Evolutionary conservation across 768 basidiomycete genomes (phyloP).

Genomic region (Auricularia sp.): DNA sequence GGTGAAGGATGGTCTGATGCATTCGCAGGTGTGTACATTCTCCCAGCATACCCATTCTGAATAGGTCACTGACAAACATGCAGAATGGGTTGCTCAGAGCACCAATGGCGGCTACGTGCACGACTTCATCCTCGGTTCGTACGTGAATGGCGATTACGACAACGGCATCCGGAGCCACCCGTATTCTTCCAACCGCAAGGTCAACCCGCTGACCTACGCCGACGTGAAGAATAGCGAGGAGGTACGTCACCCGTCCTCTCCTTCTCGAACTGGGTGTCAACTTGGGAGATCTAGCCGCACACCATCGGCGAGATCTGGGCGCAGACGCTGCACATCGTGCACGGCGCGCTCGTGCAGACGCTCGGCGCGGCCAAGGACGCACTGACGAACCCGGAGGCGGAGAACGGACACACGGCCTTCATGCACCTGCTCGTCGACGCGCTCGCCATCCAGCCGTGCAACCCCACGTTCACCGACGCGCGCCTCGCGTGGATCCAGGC

Average conservation of each 20-base stretch:
- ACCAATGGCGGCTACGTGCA: slow-evolving; percentile 9
- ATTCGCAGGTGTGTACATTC: slow-evolving; percentile 11
- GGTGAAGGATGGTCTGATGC: slow-evolving; percentile 34
- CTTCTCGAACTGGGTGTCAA: too few relatives aligned
- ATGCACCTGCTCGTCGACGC: slow-evolving; percentile 3
- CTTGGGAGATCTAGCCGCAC: too few relatives aligned
- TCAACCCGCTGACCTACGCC: slow-evolving; percentile 20
- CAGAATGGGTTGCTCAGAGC: slow-evolving; percentile 13
- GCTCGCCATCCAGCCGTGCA: slow-evolving; percentile 11
- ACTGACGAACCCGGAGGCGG: slow-evolving; percentile 2
- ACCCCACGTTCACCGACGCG: not conserved
- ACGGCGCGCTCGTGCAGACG: slow-evolving; percentile 7
- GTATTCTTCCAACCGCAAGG: not conserved
- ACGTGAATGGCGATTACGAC: slow-evolving; percentile 32
- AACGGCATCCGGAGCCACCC: slow-evolving; percentile 24
- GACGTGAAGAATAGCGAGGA: not conserved
- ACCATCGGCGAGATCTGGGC: slow-evolving; percentile 10
- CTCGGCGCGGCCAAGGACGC: slow-evolving; percentile 3
- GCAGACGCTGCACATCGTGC: slow-evolving; percentile 6
- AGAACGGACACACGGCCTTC: slow-evolving; percentile 10
- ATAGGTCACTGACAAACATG: too few relatives aligned
- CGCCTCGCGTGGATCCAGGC: slow-evolving; percentile 3
- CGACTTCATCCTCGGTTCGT: slow-evolving; percentile 26
- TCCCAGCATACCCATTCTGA: too few relatives aligned
- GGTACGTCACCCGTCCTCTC: not conserved